Percentiles rank a stretch among this genome's conserved stretches.
Evolutionary conservation across 2,329 filamentous ascomycete genomes (phyloP).

Genomic region (Hypoxylon sp.): DNA sequence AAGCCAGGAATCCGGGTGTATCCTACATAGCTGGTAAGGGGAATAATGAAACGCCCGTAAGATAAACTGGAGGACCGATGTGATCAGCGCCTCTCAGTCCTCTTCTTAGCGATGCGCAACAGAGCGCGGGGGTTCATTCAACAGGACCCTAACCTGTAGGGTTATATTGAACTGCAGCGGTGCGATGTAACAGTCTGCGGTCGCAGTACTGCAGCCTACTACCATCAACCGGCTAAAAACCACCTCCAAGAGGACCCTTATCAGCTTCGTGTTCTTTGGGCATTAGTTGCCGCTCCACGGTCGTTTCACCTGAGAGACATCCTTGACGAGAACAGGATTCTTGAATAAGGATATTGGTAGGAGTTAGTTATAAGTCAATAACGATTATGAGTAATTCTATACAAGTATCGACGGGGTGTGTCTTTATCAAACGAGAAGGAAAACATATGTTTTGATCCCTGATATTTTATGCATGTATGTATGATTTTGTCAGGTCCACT

Average conservation of each 20-base stretch:
- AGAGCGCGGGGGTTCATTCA: constrained; percentile 23
- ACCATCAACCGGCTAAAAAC: constrained; percentile 36
- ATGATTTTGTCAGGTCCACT: constrained; percentile 27
- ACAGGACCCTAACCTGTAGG: constrained; percentile 18
- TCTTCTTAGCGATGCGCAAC: constrained; percentile 12
- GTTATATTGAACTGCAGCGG: constrained; percentile 28
- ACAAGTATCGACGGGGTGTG: constrained; percentile 22
- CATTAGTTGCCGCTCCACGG: constrained; percentile 10
- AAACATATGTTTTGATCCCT: constrained; percentile 20
- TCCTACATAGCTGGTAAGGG: constrained; percentile 15
- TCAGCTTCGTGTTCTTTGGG: constrained; percentile 10
- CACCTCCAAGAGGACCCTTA: constrained; percentile 19
- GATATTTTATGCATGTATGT: constrained; percentile 24
- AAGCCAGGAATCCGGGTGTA: constrained; percentile 36
- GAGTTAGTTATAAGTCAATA: constrained; percentile 7
- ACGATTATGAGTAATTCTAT: constrained; percentile 11
- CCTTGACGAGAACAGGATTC: constrained; percentile 8
- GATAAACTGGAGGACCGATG: constrained; percentile 6
- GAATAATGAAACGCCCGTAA: constrained; percentile 20
- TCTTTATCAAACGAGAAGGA: constrained; percentile 33
- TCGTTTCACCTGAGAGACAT: constrained; percentile 25
- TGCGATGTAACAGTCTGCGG: constrained; percentile 33
- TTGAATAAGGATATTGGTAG: constrained; percentile 11
- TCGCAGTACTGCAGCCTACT: constrained; percentile 29
- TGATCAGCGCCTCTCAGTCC: constrained; percentile 7